Base-by-base conservation (phyloP, 1,284 basidiomycete genomes). In the Sporisorium graminicola region DNA sequence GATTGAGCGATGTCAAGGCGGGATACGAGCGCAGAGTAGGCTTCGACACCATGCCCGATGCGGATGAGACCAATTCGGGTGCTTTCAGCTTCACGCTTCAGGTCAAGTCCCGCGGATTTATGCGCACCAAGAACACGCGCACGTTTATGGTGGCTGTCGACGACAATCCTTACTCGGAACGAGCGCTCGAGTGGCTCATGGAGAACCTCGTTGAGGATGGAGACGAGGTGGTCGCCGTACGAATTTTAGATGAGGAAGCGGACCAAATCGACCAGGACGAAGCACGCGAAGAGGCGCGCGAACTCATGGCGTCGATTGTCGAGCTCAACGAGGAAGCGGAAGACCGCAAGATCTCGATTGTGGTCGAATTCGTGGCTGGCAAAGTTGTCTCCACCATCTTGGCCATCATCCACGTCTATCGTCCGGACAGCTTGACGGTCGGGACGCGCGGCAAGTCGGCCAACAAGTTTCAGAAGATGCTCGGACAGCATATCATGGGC, bases 331-430 rank as follows among this genome's bases (percentile, higher is more conserved):
- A 94, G 80, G 90, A 90, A 63, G 93, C 94, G 62, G 88, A 91
- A 8, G 90, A 93, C 35, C 90, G 94, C 53, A 92, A 91, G 91
- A 90, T 98, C 37, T 95, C 93, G 0, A 90, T 98, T 70, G 92
- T 97, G 54, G 91, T 98, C 63, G 96, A 98, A 87, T 95, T 94
- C 82, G 93, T 98, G 44, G 93, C 94, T 0, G 96, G 96, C 35
- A 92, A 91, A 71, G 91, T 97, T 7, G 93, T 93, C 0, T 90
- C 92, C 62, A 95, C 93, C 10, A 91, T 98, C 43, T 77, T 87
- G 26, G 74, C 80, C 43, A 70, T 99, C 77, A 96, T 98, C 73
- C 93, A 94, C 2, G 90, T 98, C 42, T 98, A 99, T 84, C 91
- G 95, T 49, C 96, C 96, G 2, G 95, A 99, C 86, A 94, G 93